phyloP scores from a whole-genome alignment of 768 basidiomycete species.

The Mycena leptocephala region DNA sequence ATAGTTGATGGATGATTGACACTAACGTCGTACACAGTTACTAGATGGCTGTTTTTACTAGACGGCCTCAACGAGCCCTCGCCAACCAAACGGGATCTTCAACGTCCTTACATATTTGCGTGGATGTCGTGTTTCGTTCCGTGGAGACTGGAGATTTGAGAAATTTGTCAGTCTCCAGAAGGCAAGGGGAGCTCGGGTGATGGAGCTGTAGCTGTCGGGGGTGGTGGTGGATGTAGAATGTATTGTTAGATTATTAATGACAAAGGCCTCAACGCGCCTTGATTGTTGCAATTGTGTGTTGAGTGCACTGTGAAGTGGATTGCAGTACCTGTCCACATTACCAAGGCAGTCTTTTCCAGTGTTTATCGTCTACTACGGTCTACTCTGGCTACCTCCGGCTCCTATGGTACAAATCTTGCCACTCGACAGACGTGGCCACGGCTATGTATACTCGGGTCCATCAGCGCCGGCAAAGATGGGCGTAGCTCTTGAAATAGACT shows the following conservation, averaged over 20 bases:
- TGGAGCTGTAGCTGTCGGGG: slow-evolving; percentile 18
- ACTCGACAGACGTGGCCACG: background rate
- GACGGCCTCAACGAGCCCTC: slow-evolving; percentile 89
- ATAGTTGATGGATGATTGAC: background rate
- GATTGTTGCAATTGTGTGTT: slow-evolving; percentile 8
- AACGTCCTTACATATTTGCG: slow-evolving; percentile 67
- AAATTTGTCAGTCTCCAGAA: slow-evolving; percentile 59
- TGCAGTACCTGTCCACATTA: too few relatives aligned
- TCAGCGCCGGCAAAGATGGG: background rate
- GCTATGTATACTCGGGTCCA: background rate
- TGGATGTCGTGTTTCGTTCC: slow-evolving; percentile 65
- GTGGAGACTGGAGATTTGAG: slow-evolving; percentile 61
- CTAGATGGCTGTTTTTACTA: slow-evolving; percentile 55
- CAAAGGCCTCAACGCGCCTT: slow-evolving; percentile 74
- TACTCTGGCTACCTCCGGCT: background rate
- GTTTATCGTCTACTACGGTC: too few relatives aligned
- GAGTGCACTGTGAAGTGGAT: too few relatives aligned
- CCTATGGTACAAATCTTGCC: background rate
- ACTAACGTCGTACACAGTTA: slow-evolving; percentile 61
- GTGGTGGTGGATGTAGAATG: slow-evolving; percentile 22
- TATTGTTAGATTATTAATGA: slow-evolving; percentile 23
- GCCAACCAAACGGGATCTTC: slow-evolving; percentile 75
- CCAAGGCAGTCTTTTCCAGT: too few relatives aligned
- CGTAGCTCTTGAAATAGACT: background rate
- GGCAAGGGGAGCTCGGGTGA: slow-evolving; percentile 51